Base-by-base conservation (phyloP, 768 basidiomycete species). In the Lactarius akahatsu region DNA sequence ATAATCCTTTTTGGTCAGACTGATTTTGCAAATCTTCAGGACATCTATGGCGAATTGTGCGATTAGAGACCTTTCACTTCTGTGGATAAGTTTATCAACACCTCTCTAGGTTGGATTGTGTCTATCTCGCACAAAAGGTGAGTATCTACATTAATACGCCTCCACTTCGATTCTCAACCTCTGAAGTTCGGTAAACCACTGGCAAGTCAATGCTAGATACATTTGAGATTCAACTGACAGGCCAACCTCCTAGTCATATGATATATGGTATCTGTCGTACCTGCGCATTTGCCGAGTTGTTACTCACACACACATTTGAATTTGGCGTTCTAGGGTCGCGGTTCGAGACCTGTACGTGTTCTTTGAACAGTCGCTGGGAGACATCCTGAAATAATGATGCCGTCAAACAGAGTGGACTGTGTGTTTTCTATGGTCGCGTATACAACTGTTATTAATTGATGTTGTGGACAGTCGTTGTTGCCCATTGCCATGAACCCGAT, bases 1-100 rank as follows among this genome's bases (percentile, higher is more conserved):
- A 69, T 63, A 26, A n/a, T 8, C 64, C 45, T 38, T 38, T 36
- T 38, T 38, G 36, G 20, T 57, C 4, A 43, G 15, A 54, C 66
- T 62, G 72, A 59, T 2, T 23, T 57, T 11, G 64, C 38, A 50
- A n/a, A 57, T 13, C 23, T 38, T 40, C 26, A 94, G 93, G 96
- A 99, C 75, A 98, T 99, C 63, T 98, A 98, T 70, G 96, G 96
- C 38, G 96, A 97, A 78, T 76, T 95, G 92, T 92, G 75, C 71
- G 84, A n/a, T 28, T 43, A 10, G 54, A 13, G 20, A 30, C 28
- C 2, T 16, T 54, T 36, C 65, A 26, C 43, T 16, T n/a, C 41
- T 34, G 36, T 23, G 34, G 30, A 36, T 26, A 11, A 36, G 7
- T 55, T 34, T 30, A 58, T 28, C 7, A 28, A 54, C 26, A 23